Evolutionary conservation across 768 basidiomycete species (phyloP), one percentile per base, ranked within the genome.

Genomic region (Plicaturopsis crispa): DNA sequence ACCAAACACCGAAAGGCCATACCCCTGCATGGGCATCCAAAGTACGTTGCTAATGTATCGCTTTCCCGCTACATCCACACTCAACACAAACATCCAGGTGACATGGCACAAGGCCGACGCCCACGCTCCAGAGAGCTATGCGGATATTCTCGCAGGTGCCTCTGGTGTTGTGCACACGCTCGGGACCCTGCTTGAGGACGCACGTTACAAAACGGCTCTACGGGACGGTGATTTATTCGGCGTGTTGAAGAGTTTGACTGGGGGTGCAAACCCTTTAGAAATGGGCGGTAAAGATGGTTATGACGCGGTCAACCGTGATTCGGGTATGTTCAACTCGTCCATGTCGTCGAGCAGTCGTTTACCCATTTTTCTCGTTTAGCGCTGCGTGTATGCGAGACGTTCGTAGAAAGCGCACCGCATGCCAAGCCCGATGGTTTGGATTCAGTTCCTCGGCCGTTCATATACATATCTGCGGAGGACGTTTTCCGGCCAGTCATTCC

Each of bases 401-500:
- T 85, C 53, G 48, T 84, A 16, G 60, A 67, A 18, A 75, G 75
- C 11, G 48, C 58, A 12, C 54, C 65, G 31, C 52, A 53, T 36
- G 47, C 43, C 39, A 37, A 45, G 48, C 39, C 54, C 37, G 51
- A 45, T 42, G 44, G 48, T 40, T n/a, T n/a, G n/a, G n/a, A n/a
- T n/a, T n/a, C n/a, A n/a, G n/a, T n/a, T n/a, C 62, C 68, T 34
- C 72, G 80, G 38, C 74, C 81, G n/a, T 98, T 99, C 60, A 72
- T 98, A 28, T 98, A 87, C 62, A 69, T 99, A 40, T 99, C 96
- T 35, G 96, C 96, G 5, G 94, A 94, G 53, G 90, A 93, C 55
- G 76, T 94, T 33, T 91, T 80, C 61, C 78, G 88, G 11, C 96
- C 94, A 19, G 51, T 94, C 50, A 75, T 98, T 35, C 79, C 92